Conservation (phyloP, 495 filamentous ascomycete species). For the Penicillium maclennaniae region DNA sequence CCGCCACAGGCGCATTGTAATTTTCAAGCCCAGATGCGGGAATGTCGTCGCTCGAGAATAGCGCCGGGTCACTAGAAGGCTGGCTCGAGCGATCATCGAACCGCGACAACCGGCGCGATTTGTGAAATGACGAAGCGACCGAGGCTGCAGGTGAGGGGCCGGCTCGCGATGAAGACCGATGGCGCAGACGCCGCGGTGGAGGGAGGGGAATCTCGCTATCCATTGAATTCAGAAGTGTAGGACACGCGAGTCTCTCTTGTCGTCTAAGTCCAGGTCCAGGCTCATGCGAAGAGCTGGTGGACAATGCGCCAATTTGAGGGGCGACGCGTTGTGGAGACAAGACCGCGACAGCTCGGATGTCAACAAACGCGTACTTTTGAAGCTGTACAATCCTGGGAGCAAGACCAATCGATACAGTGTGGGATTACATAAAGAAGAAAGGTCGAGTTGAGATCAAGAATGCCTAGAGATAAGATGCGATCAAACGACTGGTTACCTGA, state of each 20-base stretch:
- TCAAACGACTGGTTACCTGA: slow-evolving; percentile 14
- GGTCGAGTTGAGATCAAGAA: neutral
- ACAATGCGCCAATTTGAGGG: slow-evolving; percentile 3
- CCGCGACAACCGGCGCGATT: slow-evolving; percentile 32
- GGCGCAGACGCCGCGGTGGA: slow-evolving; percentile 39
- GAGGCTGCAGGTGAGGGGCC: slow-evolving; percentile 9
- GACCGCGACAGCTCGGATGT: slow-evolving; percentile 3
- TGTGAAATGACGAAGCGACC: slow-evolving; percentile 25
- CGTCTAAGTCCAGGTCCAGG: neutral
- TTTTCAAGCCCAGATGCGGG: slow-evolving; percentile 66
- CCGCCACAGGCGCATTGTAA: slow-evolving; percentile 46
- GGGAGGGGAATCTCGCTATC: slow-evolving; percentile 44
- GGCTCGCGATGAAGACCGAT: slow-evolving; percentile 31
- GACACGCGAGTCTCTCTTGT: neutral
- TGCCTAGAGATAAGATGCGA: slow-evolving; percentile 27
- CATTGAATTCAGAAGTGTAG: slow-evolving; percentile 22
- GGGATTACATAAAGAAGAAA: neutral
- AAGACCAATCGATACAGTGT: neutral
- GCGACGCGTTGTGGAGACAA: slow-evolving; percentile 21
- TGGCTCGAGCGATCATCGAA: slow-evolving; percentile 45
- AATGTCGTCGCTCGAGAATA: slow-evolving; percentile 78
- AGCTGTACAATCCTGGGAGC: neutral
- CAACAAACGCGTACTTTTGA: slow-evolving; percentile 17
- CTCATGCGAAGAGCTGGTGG: slow-evolving; percentile 3
- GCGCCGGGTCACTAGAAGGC: slow-evolving; percentile 67